Evolutionary conservation across 2,329 filamentous ascomycete genomes (phyloP).

Genomic region (Lasiodiplodia citricola): DNA sequence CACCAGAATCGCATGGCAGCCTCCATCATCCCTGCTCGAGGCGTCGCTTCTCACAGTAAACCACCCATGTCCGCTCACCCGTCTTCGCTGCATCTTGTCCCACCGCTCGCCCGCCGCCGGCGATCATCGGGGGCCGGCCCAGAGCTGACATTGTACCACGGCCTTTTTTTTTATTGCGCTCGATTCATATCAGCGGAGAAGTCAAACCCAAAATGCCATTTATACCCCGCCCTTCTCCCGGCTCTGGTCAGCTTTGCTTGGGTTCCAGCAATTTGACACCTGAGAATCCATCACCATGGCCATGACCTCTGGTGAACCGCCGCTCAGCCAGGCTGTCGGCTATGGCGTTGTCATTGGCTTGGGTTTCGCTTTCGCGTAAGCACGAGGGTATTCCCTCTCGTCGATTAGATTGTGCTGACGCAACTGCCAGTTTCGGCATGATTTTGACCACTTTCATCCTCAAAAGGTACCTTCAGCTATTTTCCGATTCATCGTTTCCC

Average conservation of each 20-base stretch:
- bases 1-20: no score
- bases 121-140: slow-evolving; percentile 2
- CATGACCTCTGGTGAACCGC: slow-evolving; percentile 27
- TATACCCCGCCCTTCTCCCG: background rate
- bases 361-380: slow-evolving; percentile 71
- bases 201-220: background rate
- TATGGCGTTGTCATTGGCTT: slow-evolving; percentile 80
- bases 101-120: background rate
- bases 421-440: slow-evolving; percentile 63
- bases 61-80: background rate
- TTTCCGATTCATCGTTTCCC: background rate
- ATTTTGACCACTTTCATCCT: slow-evolving; percentile 74
- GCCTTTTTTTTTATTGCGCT: background rate
- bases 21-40: background rate
- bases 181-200: background rate
- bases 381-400: slow-evolving; percentile 24
- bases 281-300: slow-evolving; percentile 6
- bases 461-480: slow-evolving; percentile 56
- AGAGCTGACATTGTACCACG: background rate
- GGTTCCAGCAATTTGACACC: background rate
- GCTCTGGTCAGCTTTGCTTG: slow-evolving; percentile 1
- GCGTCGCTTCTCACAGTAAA: background rate
- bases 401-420: slow-evolving; percentile 28
- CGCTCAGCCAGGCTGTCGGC: slow-evolving; percentile 66
- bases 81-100: background rate